These are phyloP conservation scores for Cordyceps militaris DNA, from an alignment of 2,329 filamentous ascomycete species.

Conservation along the genomic window DNA sequence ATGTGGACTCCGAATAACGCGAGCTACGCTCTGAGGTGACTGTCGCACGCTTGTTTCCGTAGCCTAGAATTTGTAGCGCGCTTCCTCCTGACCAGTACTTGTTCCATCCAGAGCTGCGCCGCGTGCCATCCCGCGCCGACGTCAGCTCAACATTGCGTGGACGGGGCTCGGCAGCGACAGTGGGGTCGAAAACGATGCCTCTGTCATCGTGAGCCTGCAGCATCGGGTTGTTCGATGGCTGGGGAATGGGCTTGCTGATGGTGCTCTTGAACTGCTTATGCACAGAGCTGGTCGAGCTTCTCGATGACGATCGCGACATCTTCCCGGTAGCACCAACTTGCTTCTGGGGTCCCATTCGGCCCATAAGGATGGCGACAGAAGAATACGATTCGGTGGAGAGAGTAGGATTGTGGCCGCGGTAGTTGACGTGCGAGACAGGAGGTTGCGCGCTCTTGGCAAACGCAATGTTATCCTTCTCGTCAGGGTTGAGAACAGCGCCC, in stretches of 20 bases:
- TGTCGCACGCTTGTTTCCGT: slow-evolving; percentile 46
- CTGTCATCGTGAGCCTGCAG: slow-evolving; percentile 34
- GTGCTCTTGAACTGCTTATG: slow-evolving; percentile 57
- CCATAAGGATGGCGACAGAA: slow-evolving; percentile 60
- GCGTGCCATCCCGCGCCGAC: slow-evolving; percentile 36
- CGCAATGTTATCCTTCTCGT: slow-evolving; percentile 52
- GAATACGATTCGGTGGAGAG: slow-evolving; percentile 52
- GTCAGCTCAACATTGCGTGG: slow-evolving; percentile 25
- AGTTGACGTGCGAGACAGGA: slow-evolving; percentile 28
- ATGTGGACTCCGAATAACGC: slow-evolving; percentile 39
- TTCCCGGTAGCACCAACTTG: slow-evolving; percentile 38
- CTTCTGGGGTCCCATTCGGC: slow-evolving; percentile 47
- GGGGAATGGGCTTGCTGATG: slow-evolving; percentile 55
- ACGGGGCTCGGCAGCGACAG: slow-evolving; percentile 28
- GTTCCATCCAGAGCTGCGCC: slow-evolving; percentile 69
- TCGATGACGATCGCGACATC: slow-evolving; percentile 46
- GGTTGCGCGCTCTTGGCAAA: slow-evolving; percentile 38
- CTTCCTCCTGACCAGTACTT: slow-evolving; percentile 71
- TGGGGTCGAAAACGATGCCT: slow-evolving; percentile 32
- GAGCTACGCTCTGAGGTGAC: slow-evolving; percentile 50
- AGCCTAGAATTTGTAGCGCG: slow-evolving; percentile 57
- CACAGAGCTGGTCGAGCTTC: slow-evolving; percentile 45
- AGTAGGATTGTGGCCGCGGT: slow-evolving; percentile 45
- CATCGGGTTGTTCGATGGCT: slow-evolving; percentile 28
- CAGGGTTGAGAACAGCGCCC: slow-evolving; percentile 36